A percentile compares a stretch with the other conserved stretches of the same genome.
Evolutionary conservation across 2,329 filamentous ascomycete species (phyloP).

Genomic region (Trichophyton equinum): DNA sequence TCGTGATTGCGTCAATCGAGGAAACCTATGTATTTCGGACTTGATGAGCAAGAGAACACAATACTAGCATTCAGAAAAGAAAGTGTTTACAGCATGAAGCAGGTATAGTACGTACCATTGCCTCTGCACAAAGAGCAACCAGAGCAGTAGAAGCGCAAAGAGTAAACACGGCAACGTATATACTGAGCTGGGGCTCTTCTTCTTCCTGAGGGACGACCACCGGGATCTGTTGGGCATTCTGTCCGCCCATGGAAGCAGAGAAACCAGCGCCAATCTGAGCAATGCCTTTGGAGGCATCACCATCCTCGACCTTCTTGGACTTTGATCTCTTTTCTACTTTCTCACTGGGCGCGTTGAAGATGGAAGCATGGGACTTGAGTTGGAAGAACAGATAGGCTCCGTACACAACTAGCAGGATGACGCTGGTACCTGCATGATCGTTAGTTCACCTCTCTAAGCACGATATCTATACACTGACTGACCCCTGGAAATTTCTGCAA

Average conservation of each 20-base stretch:
- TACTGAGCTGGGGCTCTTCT: conserved; percentile 57
- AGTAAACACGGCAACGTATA: conserved; percentile 55
- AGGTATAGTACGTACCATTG: background rate
- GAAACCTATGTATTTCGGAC: background rate
- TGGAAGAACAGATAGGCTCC: conserved; percentile 79
- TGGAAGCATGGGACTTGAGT: conserved; percentile 65
- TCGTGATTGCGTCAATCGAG: conserved; percentile 36
- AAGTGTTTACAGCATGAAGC: too few species aligned
- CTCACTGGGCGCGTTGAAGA: conserved; percentile 68
- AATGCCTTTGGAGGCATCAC: conserved; percentile 38
- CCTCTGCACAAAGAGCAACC: conserved; percentile 62
- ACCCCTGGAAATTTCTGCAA: background rate
- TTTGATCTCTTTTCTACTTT: conserved; percentile 53
- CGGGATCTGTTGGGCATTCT: conserved; percentile 37
- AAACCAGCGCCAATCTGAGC: conserved; percentile 41
- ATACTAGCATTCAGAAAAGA: too few species aligned
- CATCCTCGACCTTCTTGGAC: conserved; percentile 34
- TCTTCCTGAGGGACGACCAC: conserved; percentile 50
- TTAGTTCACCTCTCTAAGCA: conserved; percentile 44
- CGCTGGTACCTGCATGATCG: conserved; percentile 1
- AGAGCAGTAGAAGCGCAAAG: conserved; percentile 62
- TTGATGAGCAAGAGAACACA: background rate
- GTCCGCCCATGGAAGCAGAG: conserved; percentile 38
- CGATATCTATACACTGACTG: background rate
- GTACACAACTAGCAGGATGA: conserved; percentile 72